Conservation (phyloP, 1,284 basidiomycete species). For the Sanghuangporus baumii region DNA sequence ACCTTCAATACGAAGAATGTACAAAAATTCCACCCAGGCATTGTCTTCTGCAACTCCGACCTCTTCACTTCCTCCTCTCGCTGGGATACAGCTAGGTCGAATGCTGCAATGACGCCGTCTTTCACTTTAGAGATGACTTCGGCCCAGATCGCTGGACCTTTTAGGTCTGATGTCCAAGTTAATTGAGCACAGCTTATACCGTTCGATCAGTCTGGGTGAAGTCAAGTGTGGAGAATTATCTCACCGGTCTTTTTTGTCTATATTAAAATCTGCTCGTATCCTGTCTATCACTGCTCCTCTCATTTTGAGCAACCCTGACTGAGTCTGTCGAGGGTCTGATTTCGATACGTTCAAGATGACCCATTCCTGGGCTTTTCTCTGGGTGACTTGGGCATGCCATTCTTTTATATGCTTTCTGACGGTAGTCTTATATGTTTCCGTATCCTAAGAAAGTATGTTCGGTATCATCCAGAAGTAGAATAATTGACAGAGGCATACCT, state of each 20-base stretch:
- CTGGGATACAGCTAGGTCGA: conserved; percentile 73
- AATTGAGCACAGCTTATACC: conserved; percentile 73
- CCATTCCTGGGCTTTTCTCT: conserved; percentile 85
- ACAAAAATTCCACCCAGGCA: conserved; percentile 96
- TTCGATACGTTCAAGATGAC: conserved; percentile 80
- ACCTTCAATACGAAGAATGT: conserved; percentile 95
- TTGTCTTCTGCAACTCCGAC: conserved; percentile 79
- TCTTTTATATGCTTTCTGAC: conserved; percentile 86
- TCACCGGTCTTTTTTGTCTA: conserved; percentile 83
- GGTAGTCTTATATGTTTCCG: conserved; percentile 74
- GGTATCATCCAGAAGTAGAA: background rate
- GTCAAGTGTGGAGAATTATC: conserved; percentile 19
- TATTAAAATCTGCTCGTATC: conserved; percentile 89
- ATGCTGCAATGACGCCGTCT: conserved; percentile 78
- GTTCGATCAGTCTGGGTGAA: conserved; percentile 21
- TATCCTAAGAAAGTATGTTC: conserved; percentile 50
- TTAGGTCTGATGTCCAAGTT: conserved; percentile 57
- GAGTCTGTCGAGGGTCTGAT: conserved; percentile 54
- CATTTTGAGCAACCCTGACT: conserved; percentile 71
- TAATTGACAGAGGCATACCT: conserved; percentile 44
- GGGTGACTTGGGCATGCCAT: conserved; percentile 70
- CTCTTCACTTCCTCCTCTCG: conserved; percentile 85
- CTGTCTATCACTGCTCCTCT: conserved; percentile 87
- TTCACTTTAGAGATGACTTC: conserved; percentile 88
- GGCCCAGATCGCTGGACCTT: conserved; percentile 83